Evolutionary conservation across 352 stramenopile genomes (phyloP), one percentile per base, ranked within the genome.

Genomic region (Ophiocytium majus): DNA sequence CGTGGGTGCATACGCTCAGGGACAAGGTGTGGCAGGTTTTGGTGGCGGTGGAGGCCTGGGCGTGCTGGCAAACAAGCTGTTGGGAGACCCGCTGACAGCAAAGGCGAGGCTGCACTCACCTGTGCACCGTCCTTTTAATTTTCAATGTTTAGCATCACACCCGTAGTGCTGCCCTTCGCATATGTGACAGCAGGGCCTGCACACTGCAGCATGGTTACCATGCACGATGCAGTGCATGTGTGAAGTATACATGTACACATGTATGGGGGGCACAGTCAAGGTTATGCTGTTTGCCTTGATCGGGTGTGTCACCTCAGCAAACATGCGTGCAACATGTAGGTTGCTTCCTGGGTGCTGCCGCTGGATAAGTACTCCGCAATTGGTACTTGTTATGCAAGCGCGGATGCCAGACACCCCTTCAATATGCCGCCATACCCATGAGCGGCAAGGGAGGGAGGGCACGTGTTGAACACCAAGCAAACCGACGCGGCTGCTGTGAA

Each of bases 21-120:
- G 75, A 31, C 10, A 28, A 33, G 75, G 75, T 5, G 75, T 81
- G 31, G 75, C 10, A 9, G 75, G 75, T 0, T 81, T 81, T 81
- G 75, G 36, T 1, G 36, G 75, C 17, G 75, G 75, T 14, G 75
- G 75, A 17, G 36, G 5, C 9, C 31, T 37, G 1, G 75, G 75
- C 5, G 75, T 17, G 1, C 49, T 81, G 5, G 19, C 50, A 28
- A 81, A 81, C 36, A 33, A 43, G 1, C 31, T 81, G 37, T 81
- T 81, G 37, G 75, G 75, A 37, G 36, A 81, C 75, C 75, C 31
- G 37, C 75, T 81, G 36, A 36, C n/a, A 10, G 19, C 19, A 32
- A 81, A 81, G 32, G 75, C 34, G 17, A 76, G 64, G 31, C 43
- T 57, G 43, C 14, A 5, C 5, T 57, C 43, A 14, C 43, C 5